These are phyloP conservation scores for Alopecurus myosuroides DNA, from an alignment of 176 grass and related monocot species.

Conservation along the genomic window DNA sequence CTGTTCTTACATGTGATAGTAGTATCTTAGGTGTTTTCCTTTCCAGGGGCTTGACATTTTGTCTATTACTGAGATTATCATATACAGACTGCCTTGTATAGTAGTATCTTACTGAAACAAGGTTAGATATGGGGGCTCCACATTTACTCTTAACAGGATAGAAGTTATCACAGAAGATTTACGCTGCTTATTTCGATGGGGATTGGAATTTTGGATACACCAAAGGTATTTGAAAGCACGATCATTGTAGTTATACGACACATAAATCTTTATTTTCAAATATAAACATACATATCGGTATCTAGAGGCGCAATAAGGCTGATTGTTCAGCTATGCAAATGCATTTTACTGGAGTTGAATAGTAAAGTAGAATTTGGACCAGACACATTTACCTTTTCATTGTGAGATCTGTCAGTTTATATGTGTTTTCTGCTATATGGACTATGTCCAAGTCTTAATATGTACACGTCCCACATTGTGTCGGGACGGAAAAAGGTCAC, in stretches of 20 bases:
- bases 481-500: background rate
- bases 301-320: background rate
- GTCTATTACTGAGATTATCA: background rate
- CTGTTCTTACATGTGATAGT: background rate
- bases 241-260: background rate
- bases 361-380: background rate
- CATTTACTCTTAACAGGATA: background rate
- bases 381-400: background rate
- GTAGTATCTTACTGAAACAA: background rate
- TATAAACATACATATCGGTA: background rate
- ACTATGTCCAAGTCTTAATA: slow-evolving; percentile 4
- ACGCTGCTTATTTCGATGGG: background rate
- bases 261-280: background rate
- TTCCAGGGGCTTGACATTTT: background rate
- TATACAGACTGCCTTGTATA: background rate
- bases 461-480: slow-evolving; percentile 20
- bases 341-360: background rate
- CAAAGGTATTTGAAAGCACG: background rate
- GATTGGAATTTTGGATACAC: background rate
- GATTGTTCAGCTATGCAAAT: background rate
- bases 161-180: background rate
- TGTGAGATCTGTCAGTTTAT: background rate
- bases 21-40: background rate
- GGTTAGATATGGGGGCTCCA: background rate
- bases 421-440: background rate